Evolutionary conservation across 768 basidiomycete species (phyloP), one percentile per base, ranked within the genome.

Genomic region (Suillus variegatus): DNA sequence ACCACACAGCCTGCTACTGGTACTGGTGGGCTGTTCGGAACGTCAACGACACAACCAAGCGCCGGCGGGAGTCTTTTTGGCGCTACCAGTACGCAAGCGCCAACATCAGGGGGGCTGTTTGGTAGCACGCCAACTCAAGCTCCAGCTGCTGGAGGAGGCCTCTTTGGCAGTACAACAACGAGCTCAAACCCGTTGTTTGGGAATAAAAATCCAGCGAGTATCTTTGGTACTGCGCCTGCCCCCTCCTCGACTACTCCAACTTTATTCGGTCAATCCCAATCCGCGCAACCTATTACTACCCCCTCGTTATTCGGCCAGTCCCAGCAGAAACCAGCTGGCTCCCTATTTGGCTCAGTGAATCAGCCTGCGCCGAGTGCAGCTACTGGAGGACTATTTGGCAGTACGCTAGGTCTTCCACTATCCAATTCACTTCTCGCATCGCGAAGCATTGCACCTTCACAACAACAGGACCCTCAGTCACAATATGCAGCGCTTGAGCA

Each of bases 401-500:
- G 74, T 57, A 71, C 73, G 62, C 70, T 78, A 12, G 64, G 69
- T 40, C 66, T 73, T 52, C 80, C 82, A 14, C 69, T 73, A 25
- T 71, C 82, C 43, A 77, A 72, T 64, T 70, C 73, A 69, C 72
- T 82, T 44, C 69, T 81, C 67, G 69, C 79, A 57, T 81, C 85
- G 8, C 77, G 79, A 58, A 75, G 79, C 6, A 71, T 75, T 18
- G 73, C 77, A 6, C 66, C 80, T 4, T 75, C 76, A 43, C 81
- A 82, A 68, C 84, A 86, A 65, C 81, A 81, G n/a, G 88, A 89
- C 75, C 81, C 88, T 8, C 86, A 88, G 65, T 78, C 79, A 14
- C 88, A 92, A 68, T 88, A 85, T 64, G 68, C 76, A 3, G 82
- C 79, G 46, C 71, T 92, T 28, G 75, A 78, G 12, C 84, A 88